A percentile compares a stretch with the other conserved stretches of the same genome.
Conservation (phyloP, 768 basidiomycete genomes). For the Rhodotorula kratochvilovae region DNA sequence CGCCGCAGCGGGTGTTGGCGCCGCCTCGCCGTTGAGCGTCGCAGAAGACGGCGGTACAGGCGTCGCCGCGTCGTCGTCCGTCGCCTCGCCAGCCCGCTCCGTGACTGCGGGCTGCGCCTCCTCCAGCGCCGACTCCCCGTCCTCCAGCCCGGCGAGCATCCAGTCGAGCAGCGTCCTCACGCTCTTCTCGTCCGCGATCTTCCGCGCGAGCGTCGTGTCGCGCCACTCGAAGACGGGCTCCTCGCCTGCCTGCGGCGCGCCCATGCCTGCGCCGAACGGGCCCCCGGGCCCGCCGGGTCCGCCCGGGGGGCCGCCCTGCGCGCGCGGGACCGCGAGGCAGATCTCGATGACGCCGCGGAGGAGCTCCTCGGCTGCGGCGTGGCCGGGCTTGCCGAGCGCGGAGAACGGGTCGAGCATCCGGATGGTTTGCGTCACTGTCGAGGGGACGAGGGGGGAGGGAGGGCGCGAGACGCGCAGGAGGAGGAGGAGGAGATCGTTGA, state of each 20-base stretch:
- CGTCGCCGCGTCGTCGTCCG: neutral
- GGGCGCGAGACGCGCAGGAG: slow-evolving; percentile 56
- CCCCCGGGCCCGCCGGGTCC: neutral
- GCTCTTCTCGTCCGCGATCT: slow-evolving; percentile 70
- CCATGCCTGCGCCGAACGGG: neutral
- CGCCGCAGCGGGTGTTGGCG: neutral
- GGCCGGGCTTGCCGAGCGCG: slow-evolving; percentile 67
- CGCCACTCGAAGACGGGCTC: slow-evolving; percentile 35
- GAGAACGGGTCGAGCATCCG: slow-evolving; percentile 74
- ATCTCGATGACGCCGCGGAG: slow-evolving; percentile 92
- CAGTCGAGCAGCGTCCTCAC: slow-evolving; percentile 71
- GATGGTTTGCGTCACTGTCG: slow-evolving; percentile 74
- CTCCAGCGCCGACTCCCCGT: neutral
- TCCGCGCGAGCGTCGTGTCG: slow-evolving; percentile 75
- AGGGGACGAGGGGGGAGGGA: slow-evolving; percentile 54
- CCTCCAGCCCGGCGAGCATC: slow-evolving; percentile 19
- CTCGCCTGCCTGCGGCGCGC: neutral
- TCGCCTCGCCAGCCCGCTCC: neutral
- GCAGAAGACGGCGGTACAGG: neutral
- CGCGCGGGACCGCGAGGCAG: slow-evolving; percentile 50
- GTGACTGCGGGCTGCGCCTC: neutral
- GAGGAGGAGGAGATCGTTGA: slow-evolving; percentile 84
- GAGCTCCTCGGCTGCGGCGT: slow-evolving; percentile 80
- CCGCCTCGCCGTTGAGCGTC: neutral
- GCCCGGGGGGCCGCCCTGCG: neutral